Evolutionary conservation across 192 early-diverging fungal species (phyloP).

Genomic region (Backusella liffmaniae): DNA sequence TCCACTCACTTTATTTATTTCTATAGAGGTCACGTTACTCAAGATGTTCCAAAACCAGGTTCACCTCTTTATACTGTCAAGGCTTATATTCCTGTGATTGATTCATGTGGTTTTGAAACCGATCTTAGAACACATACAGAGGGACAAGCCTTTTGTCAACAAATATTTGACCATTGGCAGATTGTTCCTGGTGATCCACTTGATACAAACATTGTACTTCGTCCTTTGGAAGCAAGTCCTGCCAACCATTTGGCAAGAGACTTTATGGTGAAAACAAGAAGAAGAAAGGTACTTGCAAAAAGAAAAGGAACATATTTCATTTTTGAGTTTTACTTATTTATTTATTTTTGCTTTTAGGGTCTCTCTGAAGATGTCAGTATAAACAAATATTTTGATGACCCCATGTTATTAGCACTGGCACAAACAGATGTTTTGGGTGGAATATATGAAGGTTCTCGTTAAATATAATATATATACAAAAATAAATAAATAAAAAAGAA

Average conservation of each 20-base stretch:
- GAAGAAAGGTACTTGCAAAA: conserved; percentile 71
- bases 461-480: neutral
- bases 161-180: conserved; percentile 99
- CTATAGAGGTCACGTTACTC: conserved; percentile 88
- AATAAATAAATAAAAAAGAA: neutral
- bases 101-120: conserved; percentile 95
- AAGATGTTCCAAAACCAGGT: conserved; percentile 92
- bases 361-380: conserved; percentile 79
- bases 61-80: conserved; percentile 93
- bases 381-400: conserved; percentile 81
- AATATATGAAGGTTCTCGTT: conserved; percentile 3
- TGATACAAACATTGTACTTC: conserved; percentile 81
- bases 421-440: conserved; percentile 45
- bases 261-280: conserved; percentile 98
- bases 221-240: conserved; percentile 88
- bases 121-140: conserved; percentile 95
- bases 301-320: conserved; percentile 8
- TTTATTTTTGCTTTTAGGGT: conserved; percentile 41
- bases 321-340: neutral
- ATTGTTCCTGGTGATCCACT: conserved; percentile 97
- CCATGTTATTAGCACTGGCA: conserved; percentile 51
- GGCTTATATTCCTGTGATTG: conserved; percentile 94
- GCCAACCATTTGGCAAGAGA: conserved; percentile 90
- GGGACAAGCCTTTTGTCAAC: conserved; percentile 97
- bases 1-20: neutral